Evolutionary conservation across 164 flowering plant species (phyloP).

Genomic region (Malania oleifera): DNA sequence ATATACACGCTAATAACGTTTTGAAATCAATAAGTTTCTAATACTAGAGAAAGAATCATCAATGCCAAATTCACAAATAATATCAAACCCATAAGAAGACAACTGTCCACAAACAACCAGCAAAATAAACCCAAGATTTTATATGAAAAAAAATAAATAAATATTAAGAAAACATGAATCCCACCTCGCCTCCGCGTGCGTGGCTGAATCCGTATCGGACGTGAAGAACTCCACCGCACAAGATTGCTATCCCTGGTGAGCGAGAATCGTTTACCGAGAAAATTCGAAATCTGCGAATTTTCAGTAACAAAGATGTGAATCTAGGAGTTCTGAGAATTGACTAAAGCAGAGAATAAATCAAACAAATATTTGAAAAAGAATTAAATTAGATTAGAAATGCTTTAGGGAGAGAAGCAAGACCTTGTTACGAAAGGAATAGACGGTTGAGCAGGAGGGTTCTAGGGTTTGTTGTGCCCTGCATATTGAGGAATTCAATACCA

Average conservation of each 20-base stretch:
- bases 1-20: too few relatives aligned
- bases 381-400: too few relatives aligned
- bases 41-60: too few relatives aligned
- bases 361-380: not conserved
- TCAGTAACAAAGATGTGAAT: not conserved
- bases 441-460: conserved; percentile 33
- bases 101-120: too few relatives aligned
- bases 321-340: too few relatives aligned
- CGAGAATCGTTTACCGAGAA: conserved; percentile 6
- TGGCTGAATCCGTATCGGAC: conserved; percentile 12
- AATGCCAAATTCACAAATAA: too few relatives aligned
- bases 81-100: too few relatives aligned
- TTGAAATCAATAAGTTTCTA: too few relatives aligned
- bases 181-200: conserved; percentile 20
- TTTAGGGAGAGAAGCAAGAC: conserved; percentile 17
- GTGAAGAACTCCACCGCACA: conserved; percentile 12
- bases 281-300: conserved; percentile 26
- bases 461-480: conserved; percentile 37
- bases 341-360: not conserved
- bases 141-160: too few relatives aligned
- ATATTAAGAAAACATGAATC: not conserved
- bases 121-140: too few relatives aligned
- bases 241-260: conserved; percentile 10
- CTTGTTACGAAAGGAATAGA: conserved; percentile 17
- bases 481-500: conserved; percentile 22